Conservation (phyloP, 352 stramenopile genomes). For the Elongisporangium anandrum region DNA sequence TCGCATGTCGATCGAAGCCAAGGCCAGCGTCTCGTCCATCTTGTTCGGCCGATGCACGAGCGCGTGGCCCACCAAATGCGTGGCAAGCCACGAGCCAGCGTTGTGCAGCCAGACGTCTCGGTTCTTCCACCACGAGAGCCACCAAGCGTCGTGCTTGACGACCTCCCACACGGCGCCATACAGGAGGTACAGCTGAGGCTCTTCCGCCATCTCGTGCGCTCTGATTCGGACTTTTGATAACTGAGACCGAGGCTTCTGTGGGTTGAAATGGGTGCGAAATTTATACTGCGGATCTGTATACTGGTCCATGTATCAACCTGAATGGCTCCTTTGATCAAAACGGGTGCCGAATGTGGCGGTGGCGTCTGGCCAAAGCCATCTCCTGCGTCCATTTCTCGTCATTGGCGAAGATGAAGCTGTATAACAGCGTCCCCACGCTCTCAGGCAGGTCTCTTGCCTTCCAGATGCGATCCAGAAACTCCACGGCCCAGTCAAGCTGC, state of each 20-base stretch:
- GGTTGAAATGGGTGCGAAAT: too few species aligned
- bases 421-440: neutral
- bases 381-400: neutral
- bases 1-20: neutral
- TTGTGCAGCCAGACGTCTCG: neutral
- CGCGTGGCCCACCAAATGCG: neutral
- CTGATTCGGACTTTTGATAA: neutral
- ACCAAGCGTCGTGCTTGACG: neutral
- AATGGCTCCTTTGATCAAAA: too few species aligned
- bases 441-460: neutral
- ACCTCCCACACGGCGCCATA: neutral
- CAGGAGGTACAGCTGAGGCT: neutral
- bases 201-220: too few species aligned
- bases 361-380: too few species aligned
- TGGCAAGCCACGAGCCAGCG: neutral
- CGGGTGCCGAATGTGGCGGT: too few species aligned
- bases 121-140: neutral
- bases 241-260: neutral
- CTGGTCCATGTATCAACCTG: too few species aligned
- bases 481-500: neutral
- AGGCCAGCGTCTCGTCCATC: neutral
- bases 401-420: neutral
- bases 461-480: neutral
- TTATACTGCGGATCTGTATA: too few species aligned
- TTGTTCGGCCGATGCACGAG: too few species aligned